Evolutionary conservation across 306 rosid genomes (phyloP).

Genomic region (Rubus idaeus): DNA sequence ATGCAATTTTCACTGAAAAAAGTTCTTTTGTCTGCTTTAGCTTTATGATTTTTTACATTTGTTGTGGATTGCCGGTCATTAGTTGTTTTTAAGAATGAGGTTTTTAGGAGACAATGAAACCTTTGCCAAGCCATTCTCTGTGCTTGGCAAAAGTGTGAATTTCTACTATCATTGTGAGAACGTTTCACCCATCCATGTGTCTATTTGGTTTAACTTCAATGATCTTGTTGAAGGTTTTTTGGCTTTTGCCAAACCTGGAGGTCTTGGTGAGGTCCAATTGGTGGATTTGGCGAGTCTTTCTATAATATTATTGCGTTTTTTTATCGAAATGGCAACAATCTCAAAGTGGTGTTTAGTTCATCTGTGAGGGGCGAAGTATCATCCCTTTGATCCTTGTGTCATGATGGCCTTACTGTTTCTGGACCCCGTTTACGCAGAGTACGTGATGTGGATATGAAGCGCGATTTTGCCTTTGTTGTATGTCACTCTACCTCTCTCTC

Average conservation of each 20-base stretch:
- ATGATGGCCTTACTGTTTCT: conserved; percentile 61
- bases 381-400: conserved; percentile 50
- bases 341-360: conserved; percentile 59
- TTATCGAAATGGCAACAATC: conserved; percentile 53
- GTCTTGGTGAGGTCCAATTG: conserved; percentile 60
- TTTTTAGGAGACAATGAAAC: not conserved
- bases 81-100: conserved; percentile 7
- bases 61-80: conserved; percentile 4
- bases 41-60: not conserved
- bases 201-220: conserved; percentile 53
- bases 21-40: not conserved
- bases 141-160: conserved; percentile 23
- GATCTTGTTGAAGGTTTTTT: conserved; percentile 62
- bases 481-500: conserved; percentile 24
- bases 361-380: conserved; percentile 61
- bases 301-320: conserved; percentile 53
- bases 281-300: conserved; percentile 65
- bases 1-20: not conserved
- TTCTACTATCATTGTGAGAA: conserved; percentile 28
- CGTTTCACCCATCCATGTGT: conserved; percentile 35
- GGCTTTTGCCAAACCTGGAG: conserved; percentile 62
- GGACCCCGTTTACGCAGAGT: conserved; percentile 58
- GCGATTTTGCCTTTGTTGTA: conserved; percentile 57
- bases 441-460: conserved; percentile 65
- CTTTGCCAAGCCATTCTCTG: conserved; percentile 21